These are phyloP conservation scores for Glonium stellatum DNA, from an alignment of 495 filamentous ascomycete species.

Conservation along the genomic window DNA sequence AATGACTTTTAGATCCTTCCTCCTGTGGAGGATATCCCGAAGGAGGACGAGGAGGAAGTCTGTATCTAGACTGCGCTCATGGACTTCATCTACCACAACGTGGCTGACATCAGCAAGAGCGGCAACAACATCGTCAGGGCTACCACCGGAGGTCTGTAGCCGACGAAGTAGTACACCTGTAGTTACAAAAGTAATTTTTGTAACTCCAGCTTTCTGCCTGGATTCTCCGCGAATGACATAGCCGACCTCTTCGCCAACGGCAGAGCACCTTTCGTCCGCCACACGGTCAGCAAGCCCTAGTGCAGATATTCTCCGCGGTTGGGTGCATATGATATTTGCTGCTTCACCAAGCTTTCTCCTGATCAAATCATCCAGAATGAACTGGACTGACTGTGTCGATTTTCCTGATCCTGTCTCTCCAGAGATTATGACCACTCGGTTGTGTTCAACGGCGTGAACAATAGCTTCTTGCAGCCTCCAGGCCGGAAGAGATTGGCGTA, in stretches of 20 bases:
- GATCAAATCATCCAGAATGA: conserved; percentile 89
- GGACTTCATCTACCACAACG: conserved; percentile 93
- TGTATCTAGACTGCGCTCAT: conserved; percentile 91
- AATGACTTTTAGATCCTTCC: conserved; percentile 81
- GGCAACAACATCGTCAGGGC: conserved; percentile 66
- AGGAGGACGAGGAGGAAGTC: conserved; percentile 88
- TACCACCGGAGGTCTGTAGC: conserved; percentile 77
- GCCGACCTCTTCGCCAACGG: conserved; percentile 81
- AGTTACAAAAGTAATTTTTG: conserved; percentile 92
- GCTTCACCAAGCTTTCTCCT: conserved; percentile 60
- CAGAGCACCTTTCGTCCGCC: conserved; percentile 77
- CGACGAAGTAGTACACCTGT: conserved; percentile 91
- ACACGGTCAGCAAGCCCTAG: conserved; percentile 91
- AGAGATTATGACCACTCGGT: conserved; percentile 91
- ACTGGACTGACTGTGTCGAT: conserved; percentile 94
- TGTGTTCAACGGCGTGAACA: conserved; percentile 58
- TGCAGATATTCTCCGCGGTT: conserved; percentile 90
- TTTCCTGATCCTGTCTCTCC: conserved; percentile 97
- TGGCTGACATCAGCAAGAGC: conserved; percentile 79
- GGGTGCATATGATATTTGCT: conserved; percentile 93
- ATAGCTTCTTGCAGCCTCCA: conserved; percentile 78
- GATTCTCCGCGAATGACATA: conserved; percentile 93
- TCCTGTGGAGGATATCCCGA: conserved; percentile 68
- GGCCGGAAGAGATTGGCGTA: conserved; percentile 70
- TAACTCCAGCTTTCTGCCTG: conserved; percentile 56